A percentile compares a stretch with the other conserved stretches of the same genome.
Conservation (phyloP, 306 rosid species). For the Coriaria nepalensis region DNA sequence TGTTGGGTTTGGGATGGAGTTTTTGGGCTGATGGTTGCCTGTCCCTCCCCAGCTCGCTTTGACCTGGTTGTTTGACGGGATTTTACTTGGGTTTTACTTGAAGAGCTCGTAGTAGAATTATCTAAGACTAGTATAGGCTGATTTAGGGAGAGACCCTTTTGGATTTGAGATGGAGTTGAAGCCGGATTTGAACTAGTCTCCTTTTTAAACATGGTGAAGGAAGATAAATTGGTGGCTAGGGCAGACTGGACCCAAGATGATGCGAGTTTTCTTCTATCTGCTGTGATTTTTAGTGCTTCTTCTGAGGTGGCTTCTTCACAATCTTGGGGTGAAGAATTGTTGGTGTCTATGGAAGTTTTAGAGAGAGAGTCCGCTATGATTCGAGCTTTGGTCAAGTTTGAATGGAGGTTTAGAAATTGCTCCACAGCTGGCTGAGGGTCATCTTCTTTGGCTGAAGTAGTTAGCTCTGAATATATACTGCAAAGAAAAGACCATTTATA, state of each 20-base stretch:
- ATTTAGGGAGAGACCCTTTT: slow-evolving; percentile 34
- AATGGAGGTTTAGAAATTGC: slow-evolving; percentile 64
- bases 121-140: slow-evolving; percentile 54
- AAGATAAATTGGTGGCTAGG: slow-evolving; percentile 55
- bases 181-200: slow-evolving; percentile 31
- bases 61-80: slow-evolving; percentile 26
- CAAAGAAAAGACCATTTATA: slow-evolving; percentile 11
- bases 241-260: slow-evolving; percentile 90
- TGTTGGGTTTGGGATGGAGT: slow-evolving; percentile 25
- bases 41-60: slow-evolving; percentile 37
- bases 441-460: slow-evolving; percentile 55
- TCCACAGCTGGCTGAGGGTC: slow-evolving; percentile 71
- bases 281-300: slow-evolving; percentile 48
- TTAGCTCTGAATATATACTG: slow-evolving; percentile 70
- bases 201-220: slow-evolving; percentile 48
- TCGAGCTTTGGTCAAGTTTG: slow-evolving; percentile 40
- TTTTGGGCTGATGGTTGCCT: slow-evolving; percentile 28
- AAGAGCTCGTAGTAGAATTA: slow-evolving; percentile 40
- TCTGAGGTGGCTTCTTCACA: slow-evolving; percentile 40
- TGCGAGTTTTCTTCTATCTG: slow-evolving; percentile 49
- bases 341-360: slow-evolving; percentile 20
- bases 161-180: slow-evolving; percentile 41
- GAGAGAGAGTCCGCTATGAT: slow-evolving; percentile 48
- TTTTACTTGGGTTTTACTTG: slow-evolving; percentile 42
- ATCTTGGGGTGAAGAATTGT: slow-evolving; percentile 39